Evolutionary conservation across 495 filamentous ascomycete genomes (phyloP), one percentile per base, ranked within the genome.

Genomic region (Geoglossum glabrum): DNA sequence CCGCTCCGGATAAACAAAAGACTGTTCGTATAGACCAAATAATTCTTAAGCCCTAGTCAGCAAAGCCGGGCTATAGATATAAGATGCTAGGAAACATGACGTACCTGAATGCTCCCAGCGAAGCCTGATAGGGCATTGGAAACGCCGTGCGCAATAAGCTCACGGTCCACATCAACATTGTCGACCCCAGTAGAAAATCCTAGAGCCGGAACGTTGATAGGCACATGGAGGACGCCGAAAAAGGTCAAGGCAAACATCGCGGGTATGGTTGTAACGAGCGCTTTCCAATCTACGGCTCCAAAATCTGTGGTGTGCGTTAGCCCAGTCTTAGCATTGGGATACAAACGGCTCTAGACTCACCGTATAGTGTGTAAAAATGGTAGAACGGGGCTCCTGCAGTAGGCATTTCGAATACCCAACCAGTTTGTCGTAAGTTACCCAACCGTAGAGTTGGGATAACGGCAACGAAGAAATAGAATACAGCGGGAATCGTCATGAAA

Each of bases 161-260:
- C 92, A 58, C 88, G 80, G 62, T 98, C 84, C 38, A 97, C 79
- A 66, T 92, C 80, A 25, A 95, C 73, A 64, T 96, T 83, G 65
- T 98, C 92, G 66, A 95, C 88, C 52, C 87, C 86, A 5, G 83
- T 86, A 6, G 86, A 87, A 43, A 94, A 83, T 0, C 85, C 92
- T 19, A 98, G 68, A 2, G 92, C 89, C 6, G 92, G 92, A 19
- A 97, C 87, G 67, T 98, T 97, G 69, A 98, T 98, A 0, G 92
- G 93, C 8, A 97, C 92, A 66, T 98, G 93, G 13, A 98, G 78
- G 47, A 98, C 81, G 45, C 90, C 90, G 66, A 98, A 98, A 73
- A 98, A 97, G 0, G 93, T 95, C 57, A 98, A 71, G 1, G 93
- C 92, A 67, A 97, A 84, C 90, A 97, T 97, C 11, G 93, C 88